phyloP scores from a whole-genome alignment of 1,139 yeast genomes.

The Geotrichum bryndzae region DNA sequence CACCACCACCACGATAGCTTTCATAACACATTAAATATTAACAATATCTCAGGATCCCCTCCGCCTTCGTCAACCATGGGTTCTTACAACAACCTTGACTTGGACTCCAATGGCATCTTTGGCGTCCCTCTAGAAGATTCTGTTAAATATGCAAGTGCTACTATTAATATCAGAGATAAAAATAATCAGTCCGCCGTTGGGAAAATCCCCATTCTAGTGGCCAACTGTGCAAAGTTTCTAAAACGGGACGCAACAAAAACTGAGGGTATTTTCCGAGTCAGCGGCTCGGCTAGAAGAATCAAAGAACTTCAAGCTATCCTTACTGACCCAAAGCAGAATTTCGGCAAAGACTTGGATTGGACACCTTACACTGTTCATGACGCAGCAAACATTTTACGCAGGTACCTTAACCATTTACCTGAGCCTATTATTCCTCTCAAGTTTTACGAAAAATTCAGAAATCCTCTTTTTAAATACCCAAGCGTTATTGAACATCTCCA shows the following conservation, averaged over 20 bases:
- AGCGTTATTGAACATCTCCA: constrained; percentile 59
- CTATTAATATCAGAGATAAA: constrained; percentile 53
- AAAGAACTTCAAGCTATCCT: constrained; percentile 79
- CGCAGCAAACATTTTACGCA: constrained; percentile 82
- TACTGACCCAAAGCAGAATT: constrained; percentile 72
- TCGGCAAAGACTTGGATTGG: constrained; percentile 85
- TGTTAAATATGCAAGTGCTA: constrained; percentile 66
- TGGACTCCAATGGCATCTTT: constrained; percentile 50
- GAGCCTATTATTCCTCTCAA: constrained; percentile 85
- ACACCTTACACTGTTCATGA: constrained; percentile 96
- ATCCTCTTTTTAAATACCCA: constrained; percentile 59
- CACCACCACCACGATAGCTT: constrained; percentile 4
- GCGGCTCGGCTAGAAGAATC: constrained; percentile 85
- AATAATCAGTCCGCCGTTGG: constrained; percentile 59
- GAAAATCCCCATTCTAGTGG: constrained; percentile 81
- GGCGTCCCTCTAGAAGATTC: constrained; percentile 78
- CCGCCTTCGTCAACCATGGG: constrained; percentile 20
- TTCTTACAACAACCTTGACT: constrained; percentile 23
- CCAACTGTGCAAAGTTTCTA: constrained; percentile 83
- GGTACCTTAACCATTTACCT: constrained; percentile 81
- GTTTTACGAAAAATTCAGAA: constrained; percentile 72
- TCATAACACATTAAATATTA: constrained; percentile 1
- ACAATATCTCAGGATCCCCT: constrained; percentile 11
- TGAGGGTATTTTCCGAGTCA: constrained; percentile 90
- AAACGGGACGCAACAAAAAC: constrained; percentile 59